Evolutionary conservation across 2,329 filamentous ascomycete species (phyloP).

Genomic region (Nigrospora osmanthi): DNA sequence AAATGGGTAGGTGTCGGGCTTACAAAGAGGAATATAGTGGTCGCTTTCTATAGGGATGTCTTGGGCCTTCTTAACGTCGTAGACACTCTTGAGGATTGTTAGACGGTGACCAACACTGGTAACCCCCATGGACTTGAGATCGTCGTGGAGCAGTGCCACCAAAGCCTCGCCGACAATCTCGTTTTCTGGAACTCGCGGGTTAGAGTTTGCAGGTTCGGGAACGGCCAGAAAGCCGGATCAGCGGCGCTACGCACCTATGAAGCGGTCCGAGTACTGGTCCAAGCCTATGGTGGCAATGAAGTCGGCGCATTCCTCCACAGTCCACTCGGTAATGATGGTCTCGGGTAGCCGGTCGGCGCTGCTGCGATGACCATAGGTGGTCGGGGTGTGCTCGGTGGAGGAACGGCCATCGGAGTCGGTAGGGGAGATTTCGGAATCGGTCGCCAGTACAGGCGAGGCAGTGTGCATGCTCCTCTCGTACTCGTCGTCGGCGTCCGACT

Average conservation of each 20-base stretch:
- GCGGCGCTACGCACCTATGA: constrained; percentile 59
- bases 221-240: not conserved
- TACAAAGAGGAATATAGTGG: constrained; percentile 90
- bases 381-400: constrained; percentile 67
- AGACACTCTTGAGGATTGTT: constrained; percentile 91
- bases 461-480: constrained; percentile 67
- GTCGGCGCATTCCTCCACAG: constrained; percentile 80
- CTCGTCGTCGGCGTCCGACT: constrained; percentile 77
- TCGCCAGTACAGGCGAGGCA: constrained; percentile 56
- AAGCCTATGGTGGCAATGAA: constrained; percentile 76
- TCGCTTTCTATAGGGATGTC: constrained; percentile 86
- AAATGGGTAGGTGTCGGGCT: constrained; percentile 23
- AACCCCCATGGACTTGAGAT: constrained; percentile 92
- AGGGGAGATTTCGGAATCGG: constrained; percentile 61
- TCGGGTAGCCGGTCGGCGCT: constrained; percentile 62
- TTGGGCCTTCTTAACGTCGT: constrained; percentile 91
- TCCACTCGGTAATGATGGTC: constrained; percentile 73
- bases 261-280: constrained; percentile 73
- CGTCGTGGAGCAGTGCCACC: constrained; percentile 81
- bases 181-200: constrained; percentile 55
- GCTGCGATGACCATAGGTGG: constrained; percentile 62
- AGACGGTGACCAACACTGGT: constrained; percentile 87
- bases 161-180: constrained; percentile 90
- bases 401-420: constrained; percentile 67
- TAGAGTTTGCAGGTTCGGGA: not conserved